phyloP scores from a whole-genome alignment of 2,329 filamentous ascomycete species.

The Blumeria hordei region DNA sequence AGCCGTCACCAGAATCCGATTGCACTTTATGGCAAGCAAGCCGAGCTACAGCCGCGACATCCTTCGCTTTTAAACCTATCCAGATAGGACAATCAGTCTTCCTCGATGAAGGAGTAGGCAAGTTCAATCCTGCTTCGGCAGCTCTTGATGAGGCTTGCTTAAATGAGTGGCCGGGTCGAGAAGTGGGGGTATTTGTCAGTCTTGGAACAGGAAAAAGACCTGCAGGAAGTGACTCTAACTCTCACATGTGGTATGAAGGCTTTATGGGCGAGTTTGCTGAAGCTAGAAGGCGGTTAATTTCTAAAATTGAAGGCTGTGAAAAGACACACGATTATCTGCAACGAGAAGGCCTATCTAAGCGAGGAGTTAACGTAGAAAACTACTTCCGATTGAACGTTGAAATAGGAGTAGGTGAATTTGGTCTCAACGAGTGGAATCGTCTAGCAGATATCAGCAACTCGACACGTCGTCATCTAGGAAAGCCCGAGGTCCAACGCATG shows the following conservation, averaged over 20 bases:
- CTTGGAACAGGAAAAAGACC: slow-evolving; percentile 81
- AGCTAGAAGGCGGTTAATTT: slow-evolving; percentile 57
- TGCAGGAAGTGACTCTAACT: slow-evolving; percentile 40
- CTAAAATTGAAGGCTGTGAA: slow-evolving; percentile 91
- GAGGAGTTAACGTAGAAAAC: slow-evolving; percentile 64
- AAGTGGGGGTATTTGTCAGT: slow-evolving; percentile 78
- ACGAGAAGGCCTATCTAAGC: slow-evolving; percentile 48
- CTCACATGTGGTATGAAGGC: slow-evolving; percentile 76
- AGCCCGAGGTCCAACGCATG: slow-evolving; percentile 50
- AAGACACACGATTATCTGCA: slow-evolving; percentile 72
- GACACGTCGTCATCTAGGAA: slow-evolving; percentile 61
- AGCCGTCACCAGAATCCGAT: slow-evolving; percentile 73
- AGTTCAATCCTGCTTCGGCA: slow-evolving; percentile 72
- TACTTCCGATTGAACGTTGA: slow-evolving; percentile 97
- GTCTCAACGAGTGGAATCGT: slow-evolving; percentile 94
- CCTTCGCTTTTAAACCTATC: slow-evolving; percentile 86
- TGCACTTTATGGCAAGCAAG: slow-evolving; percentile 96
- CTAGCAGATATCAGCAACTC: slow-evolving; percentile 87
- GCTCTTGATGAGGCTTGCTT: slow-evolving; percentile 72
- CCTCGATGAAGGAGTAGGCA: slow-evolving; percentile 75
- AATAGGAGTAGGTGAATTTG: slow-evolving; percentile 85
- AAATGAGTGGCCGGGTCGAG: slow-evolving; percentile 87
- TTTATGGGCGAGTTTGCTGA: slow-evolving; percentile 87
- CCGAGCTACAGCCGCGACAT: slow-evolving; percentile 76
- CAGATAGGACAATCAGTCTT: slow-evolving; percentile 84